Base-by-base conservation (phyloP, 768 basidiomycete species). In the Ephemerocybe angulata region DNA sequence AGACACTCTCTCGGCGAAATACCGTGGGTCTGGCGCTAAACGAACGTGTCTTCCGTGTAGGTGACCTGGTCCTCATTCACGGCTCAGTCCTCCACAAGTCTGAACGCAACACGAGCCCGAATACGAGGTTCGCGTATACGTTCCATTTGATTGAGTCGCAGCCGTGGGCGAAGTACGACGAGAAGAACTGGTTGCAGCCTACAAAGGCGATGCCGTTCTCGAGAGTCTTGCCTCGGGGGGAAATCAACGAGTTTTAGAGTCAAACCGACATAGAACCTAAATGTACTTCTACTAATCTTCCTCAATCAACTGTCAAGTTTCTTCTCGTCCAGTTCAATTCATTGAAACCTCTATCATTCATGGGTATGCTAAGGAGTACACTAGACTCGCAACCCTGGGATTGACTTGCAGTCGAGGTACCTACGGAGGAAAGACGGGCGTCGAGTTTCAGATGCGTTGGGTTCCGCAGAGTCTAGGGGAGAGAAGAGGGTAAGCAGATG, bases 161-260 rank as follows among this genome's bases (percentile, higher is more conserved):
- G 37, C 86, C 83, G 22, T 71, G 79, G 62, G 88, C 84, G 6
- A 70, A 65, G 37, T 97, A 95, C 55, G 96, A 98, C 58, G 80
- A 84, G 63, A 91, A 90, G 81, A 98, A 97, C 65, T 97, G 95
- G 95, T 73, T 98, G 55, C 95, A 98, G 66, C 93, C 95, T 1
- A 93, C 93, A 3, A 59, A 73, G 10, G 80, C 76, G 12, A 87
- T 90, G 87, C 91, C 94, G 1, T 97, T 98, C 71, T 79, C 84
- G 24, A 78, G 70, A 58, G 71, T 89, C 24, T 63, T 89, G 31
- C 56, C 62, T 46, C 44, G 58, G 2, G 63, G 60, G 19, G 64
- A 63, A 50, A 60, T 58, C n/a, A 63, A 59, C 43, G 50, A 54
- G 24, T 30, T 48, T 31, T 48, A 15, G 43, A 5, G 22, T 28